Conservation (phyloP, 2,329 filamentous ascomycete genomes). For the Colletotrichum graminicola region DNA sequence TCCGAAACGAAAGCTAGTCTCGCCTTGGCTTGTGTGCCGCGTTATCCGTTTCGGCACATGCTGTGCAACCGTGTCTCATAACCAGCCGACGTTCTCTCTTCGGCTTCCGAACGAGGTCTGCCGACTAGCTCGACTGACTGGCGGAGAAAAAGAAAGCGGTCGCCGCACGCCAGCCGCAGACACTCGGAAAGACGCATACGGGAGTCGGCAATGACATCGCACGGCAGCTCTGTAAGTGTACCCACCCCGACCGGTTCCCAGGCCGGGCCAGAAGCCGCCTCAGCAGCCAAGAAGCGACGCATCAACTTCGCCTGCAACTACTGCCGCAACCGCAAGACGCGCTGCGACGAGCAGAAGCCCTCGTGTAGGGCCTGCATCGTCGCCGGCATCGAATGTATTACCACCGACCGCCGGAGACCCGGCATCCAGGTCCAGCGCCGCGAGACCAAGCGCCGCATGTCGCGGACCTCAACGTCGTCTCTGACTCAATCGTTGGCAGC, state of each 20-base stretch:
- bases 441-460: conserved; percentile 31
- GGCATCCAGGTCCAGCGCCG: conserved; percentile 39
- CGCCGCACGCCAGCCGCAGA: not conserved
- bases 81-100: not conserved
- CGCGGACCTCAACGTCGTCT: conserved; percentile 18
- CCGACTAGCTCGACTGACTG: not conserved
- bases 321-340: conserved; percentile 49
- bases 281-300: conserved; percentile 22
- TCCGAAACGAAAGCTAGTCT: conserved; percentile 13
- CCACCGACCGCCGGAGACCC: conserved; percentile 46
- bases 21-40: not conserved
- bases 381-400: conserved; percentile 46
- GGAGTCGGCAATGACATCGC: conserved; percentile 2
- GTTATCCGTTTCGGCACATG: conserved; percentile 16
- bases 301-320: conserved; percentile 46
- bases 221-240: not conserved
- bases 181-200: not conserved
- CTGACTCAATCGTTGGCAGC: conserved; percentile 2
- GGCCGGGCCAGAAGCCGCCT: not conserved
- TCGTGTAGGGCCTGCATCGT: conserved; percentile 51
- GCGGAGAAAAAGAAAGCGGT: not conserved
- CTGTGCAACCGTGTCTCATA: not conserved
- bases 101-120: conserved; percentile 15
- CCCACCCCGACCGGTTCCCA: not conserved
- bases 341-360: conserved; percentile 47